Evolutionary conservation across 768 basidiomycete genomes (phyloP), one percentile per base, ranked within the genome.

Genomic region (Lactarius pseudohatsudake): DNA sequence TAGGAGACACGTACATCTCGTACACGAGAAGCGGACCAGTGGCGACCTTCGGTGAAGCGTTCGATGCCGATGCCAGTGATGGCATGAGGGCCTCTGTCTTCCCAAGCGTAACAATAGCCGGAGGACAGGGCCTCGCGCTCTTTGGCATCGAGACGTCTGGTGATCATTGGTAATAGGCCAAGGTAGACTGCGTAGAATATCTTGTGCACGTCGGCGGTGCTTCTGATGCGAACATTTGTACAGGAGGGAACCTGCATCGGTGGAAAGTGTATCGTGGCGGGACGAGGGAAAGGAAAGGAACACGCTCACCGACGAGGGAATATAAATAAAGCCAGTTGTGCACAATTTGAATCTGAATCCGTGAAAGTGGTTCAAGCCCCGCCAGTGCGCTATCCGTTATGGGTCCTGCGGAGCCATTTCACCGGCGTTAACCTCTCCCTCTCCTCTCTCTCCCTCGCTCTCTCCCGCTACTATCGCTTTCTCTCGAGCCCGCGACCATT

Each of bases 21-120:
- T 71, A 92, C 83, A 20, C 91, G 83, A 74, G 89, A 91, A 16
- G 91, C 89, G 36, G 90, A 90, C 91, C 91, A 93, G 57, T 89
- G 88, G 84, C 92, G 89, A 45, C 91, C 84, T 69, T 85, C 84
- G 9, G 84, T 85, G 88, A 92, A 92, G 76, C 91, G 82, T 72
- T 93, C 92, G 88, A 94, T 94, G 43, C 91, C 91, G 57, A 92
- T 83, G 16, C 91, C 91, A 11, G 90, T 90, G 61, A 82, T 80
- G 36, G 88, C 86, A 74, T 89, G 91, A 8, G 91, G 89, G 30
- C 89, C 89, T 68, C 91, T 88, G 71, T 94, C 91, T 74, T 94
- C 91, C 91, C 92, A 94, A 67, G 93, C 89, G 71, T 92, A 93
- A 28, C 92, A 89, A 70, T 90, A 90, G 30, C 91, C 91, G 0